Evolutionary conservation across 2,329 filamentous ascomycete species (phyloP), one percentile per base, ranked within the genome.

Genomic region (Reticulascus tulasneorum): DNA sequence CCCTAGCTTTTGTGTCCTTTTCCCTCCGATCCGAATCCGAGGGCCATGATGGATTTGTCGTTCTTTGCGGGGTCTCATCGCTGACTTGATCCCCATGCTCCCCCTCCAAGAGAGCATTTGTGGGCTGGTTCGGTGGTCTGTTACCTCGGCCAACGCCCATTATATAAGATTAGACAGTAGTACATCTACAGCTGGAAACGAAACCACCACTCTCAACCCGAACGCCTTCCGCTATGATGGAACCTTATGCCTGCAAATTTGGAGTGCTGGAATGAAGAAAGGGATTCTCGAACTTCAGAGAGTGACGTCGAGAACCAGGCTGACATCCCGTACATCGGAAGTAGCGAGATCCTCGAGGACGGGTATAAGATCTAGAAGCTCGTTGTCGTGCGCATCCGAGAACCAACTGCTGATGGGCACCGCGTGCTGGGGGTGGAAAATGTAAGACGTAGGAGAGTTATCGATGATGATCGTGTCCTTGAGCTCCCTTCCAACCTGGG

Each of bases 321-420:
- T 97, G 62, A 98, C 93, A 65, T 98, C 93, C 65, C 84, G 79
- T 44, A 98, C 93, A 59, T 91, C 86, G 42, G 82, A 65, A 49
- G 86, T 84, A 45, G 93, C 91, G 57, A 98, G 75, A 64, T 98
- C 93, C 73, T 98, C 93, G 49, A 98, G 87, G 53, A 98, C 93
- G 35, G 93, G 93, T 61, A 98, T 97, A 53, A 98, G 73, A 61
- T 98, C 93, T 55, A 98, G 75, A 45, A 98, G 76, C 73, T 98
- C 93, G 66, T 98, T 98, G 69, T 98, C 93, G 65, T 98, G 93
- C 44, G 93, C 93, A 66, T 98, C 93, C 49, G 90, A 96, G 69
- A 98, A 98, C 93, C 93, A 98, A 73, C 91, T 97, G 77, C 90
- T 96, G 68, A 98, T 98, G 18, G 93, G 93, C 32, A 98, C 91